Evolutionary conservation across 306 rosid species (phyloP), one percentile per base, ranked within the genome.

Genomic region (Neltuma alba): DNA sequence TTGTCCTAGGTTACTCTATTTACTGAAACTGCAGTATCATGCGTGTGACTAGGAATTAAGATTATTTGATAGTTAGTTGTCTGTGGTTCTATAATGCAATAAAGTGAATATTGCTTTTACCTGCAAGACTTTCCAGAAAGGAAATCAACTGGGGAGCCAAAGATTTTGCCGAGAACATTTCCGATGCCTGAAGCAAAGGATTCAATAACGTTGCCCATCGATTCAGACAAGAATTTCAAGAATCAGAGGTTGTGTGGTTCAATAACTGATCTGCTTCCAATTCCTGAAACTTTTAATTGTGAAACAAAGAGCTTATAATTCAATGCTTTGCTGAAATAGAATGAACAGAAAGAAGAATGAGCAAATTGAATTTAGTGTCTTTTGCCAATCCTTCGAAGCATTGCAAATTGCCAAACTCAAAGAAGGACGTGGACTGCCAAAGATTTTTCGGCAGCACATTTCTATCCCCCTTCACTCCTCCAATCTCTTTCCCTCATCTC

Each of bases 101-200:
- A n/a, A n/a, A 57, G 25, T 57, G 16, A 30, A 18, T 12, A 54
- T 33, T 65, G 70, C 7, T 47, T 50, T 76, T 78, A 92, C 97
- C 92, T 88, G 84, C 97, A 89, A 70, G 94, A 89, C 40, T 89
- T 91, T 65, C 93, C 97, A 1, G 92, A 82, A 21, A 92, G 83
- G 70, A 88, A 92, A 50, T 87, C 92, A 63, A 88, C 18, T 10
- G 97, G 90, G 66, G 89, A 84, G 80, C 69, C 84, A 21, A 92
- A 87, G 20, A 83, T 37, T 13, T 88, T 82, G 60, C 91, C 88
- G 65, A 92, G 4, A 60, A 28, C 81, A 1, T 88, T 31, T 70
- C 83, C 92, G 0, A 90, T 42, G 8, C 92, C 91, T 0, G 93
- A 88, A 72, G 84, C 86, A 74, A 89, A 73, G 0, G 92, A 88